Base-by-base conservation (phyloP, 2,329 filamentous ascomycete species). In the Diaporthe aspalathi region DNA sequence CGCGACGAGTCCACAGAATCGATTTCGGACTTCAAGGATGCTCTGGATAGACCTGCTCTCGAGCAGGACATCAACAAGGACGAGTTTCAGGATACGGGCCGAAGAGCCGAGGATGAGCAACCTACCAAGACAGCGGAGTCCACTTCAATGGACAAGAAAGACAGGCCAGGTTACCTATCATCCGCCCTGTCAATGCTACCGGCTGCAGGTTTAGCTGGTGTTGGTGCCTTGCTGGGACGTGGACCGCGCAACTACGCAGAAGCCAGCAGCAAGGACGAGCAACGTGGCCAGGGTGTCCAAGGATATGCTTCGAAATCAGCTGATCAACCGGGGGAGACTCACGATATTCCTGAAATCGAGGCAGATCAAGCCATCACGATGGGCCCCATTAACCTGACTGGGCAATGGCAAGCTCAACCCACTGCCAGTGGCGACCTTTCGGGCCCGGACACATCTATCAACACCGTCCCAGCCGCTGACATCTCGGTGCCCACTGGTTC, bases 391-490 rank as follows among this genome's bases (percentile, higher is more conserved):
- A n/a, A 53, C 8, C 5, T 43, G 16, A 38, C 1, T 9, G 65
- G 35, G 27, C 38, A 32, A 47, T 35, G 32, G 22, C 66, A 60
- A 29, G 17, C 29, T 29, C 66, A 53, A 3, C 17, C 29, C 22
- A 22, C 66, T 49, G 53, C 53, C 56, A n/a, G 53, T 32, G 43
- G 32, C 45, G 43, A 22, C 75, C 76, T 77, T 78, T 77, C 76
- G 74, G 67, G 72, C 72, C 67, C n/a, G 70, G 76, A 76, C 76
- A 78, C 76, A 74, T 71, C 76, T 62, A 57, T 32, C 54, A 49
- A 29, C 49, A 52, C 73, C 65, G 63, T 71, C 72, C 75, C 75
- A 74, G 76, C 74, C 74, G 72, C 76, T 75, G 75, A 75, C 76
- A 45, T 56, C 53, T 78, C 74, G 53, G 50, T 73, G 70, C 75